Percentiles rank a stretch among this genome's conserved stretches.
Conservation (phyloP, 805 yeast genomes). For the Pichia eremophila region DNA sequence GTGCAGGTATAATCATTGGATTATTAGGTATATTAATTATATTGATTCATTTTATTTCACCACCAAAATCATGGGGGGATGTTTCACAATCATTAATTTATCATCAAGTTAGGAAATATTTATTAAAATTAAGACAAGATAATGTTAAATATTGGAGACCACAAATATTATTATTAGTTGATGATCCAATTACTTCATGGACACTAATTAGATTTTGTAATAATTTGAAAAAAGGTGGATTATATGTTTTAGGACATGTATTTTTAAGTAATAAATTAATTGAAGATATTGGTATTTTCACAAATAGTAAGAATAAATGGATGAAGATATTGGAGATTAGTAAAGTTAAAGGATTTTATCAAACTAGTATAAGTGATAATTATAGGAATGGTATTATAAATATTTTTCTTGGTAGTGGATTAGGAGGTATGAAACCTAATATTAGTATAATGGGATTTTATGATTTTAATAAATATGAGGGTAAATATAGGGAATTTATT, state of each 20-base stretch:
- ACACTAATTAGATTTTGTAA: constrained; percentile 87
- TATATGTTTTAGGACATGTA: constrained; percentile 89
- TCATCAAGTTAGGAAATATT: constrained; percentile 91
- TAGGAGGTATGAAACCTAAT: constrained; percentile 98
- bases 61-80: constrained; percentile 97
- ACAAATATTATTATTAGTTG: constrained; percentile 78
- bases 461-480: constrained; percentile 37
- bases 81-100: constrained; percentile 91
- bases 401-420: constrained; percentile 83
- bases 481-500: constrained; percentile 1
- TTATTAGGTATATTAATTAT: constrained; percentile 59
- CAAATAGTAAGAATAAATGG: constrained; percentile 76
- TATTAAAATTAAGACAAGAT: constrained; percentile 73
- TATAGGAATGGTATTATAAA: constrained; percentile 94
- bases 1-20: constrained; percentile 69
- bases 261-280: constrained; percentile 50
- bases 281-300: constrained; percentile 56
- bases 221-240: constrained; percentile 89
- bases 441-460: constrained; percentile 87
- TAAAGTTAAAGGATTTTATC: constrained; percentile 86
- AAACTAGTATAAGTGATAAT: constrained; percentile 78
- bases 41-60: constrained; percentile 79
- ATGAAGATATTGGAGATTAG: constrained; percentile 66
- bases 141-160: constrained; percentile 99
- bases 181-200: constrained; percentile 90